Evolutionary conservation across 495 filamentous ascomycete species (phyloP).

Genomic region (Clavariopsis aquatica): DNA sequence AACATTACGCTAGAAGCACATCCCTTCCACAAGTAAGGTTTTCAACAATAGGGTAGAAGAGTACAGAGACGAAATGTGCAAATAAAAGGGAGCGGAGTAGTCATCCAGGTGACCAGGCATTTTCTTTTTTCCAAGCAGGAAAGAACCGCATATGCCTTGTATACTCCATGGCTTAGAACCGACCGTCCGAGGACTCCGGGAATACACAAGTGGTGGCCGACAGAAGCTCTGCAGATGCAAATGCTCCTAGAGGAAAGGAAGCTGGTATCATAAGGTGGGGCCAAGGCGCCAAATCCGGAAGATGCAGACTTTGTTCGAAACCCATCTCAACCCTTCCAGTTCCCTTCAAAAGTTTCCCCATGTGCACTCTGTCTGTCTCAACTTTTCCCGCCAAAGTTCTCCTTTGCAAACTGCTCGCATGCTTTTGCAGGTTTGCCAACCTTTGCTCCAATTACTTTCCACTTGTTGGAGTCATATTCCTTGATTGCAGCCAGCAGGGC

Average conservation of each 20-base stretch:
- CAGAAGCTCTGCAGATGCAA: conserved; percentile 40
- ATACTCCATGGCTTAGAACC: conserved; percentile 31
- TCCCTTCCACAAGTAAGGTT: conserved; percentile 4
- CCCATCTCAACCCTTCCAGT: conserved; percentile 24
- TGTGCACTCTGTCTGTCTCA: conserved; percentile 9
- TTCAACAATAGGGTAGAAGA: conserved; percentile 14
- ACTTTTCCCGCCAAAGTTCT: conserved; percentile 73
- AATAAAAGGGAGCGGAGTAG: conserved; percentile 11
- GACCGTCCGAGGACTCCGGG: conserved; percentile 27
- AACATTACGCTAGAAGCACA: conserved; percentile 29
- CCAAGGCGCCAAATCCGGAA: conserved; percentile 39
- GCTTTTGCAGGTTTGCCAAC: conserved; percentile 98
- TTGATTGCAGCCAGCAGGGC: conserved; percentile 92
- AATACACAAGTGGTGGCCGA: conserved; percentile 38
- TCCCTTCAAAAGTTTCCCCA: too few species aligned
- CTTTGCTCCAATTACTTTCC: conserved; percentile 95
- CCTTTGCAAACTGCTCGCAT: conserved; percentile 97
- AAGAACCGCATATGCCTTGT: conserved; percentile 27
- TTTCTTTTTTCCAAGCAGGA: conserved; percentile 20
- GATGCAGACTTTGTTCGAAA: conserved; percentile 39
- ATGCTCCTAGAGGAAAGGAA: conserved; percentile 39
- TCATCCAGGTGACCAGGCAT: conserved; percentile 5
- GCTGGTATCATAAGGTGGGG: conserved; percentile 41
- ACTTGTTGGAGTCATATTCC: conserved; percentile 97
- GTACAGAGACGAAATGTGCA: neutral